Evolutionary conservation across 2,329 filamentous ascomycete genomes (phyloP).

Genomic region (Pseudogymnoascus sp.): DNA sequence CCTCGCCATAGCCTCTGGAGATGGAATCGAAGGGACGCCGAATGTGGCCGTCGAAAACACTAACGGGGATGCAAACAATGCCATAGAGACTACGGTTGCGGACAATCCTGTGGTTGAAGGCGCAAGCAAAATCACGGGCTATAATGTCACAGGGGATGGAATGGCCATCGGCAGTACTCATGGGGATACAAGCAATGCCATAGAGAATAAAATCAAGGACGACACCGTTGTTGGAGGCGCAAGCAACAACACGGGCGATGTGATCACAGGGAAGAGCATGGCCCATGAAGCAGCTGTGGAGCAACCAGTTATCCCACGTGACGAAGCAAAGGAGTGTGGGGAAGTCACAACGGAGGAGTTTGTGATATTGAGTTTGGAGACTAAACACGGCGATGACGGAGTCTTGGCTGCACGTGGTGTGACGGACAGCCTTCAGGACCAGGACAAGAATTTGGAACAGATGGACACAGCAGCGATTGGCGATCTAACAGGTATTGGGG

Average conservation of each 20-base stretch:
- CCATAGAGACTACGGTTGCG: not conserved
- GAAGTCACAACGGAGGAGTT: not conserved
- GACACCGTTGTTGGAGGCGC: not conserved
- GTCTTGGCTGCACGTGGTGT: not conserved
- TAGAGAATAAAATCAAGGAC: not conserved
- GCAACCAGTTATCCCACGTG: not conserved
- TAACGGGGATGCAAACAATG: not conserved
- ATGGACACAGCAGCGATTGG: not conserved
- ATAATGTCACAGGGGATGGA: not conserved
- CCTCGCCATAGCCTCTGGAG: not conserved
- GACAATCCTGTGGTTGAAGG: not conserved
- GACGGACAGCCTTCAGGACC: not conserved
- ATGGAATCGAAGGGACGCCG: not conserved
- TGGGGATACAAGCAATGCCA: not conserved
- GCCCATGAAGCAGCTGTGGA: not conserved
- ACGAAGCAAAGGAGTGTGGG: not conserved
- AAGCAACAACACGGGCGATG: not conserved
- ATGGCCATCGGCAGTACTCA: not conserved
- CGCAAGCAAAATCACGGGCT: not conserved
- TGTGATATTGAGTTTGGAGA: not conserved
- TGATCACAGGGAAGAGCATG: not conserved
- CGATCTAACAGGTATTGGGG: not conserved
- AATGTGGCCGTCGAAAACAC: not conserved
- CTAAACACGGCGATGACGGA: not conserved
- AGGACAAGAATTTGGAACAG: constrained; percentile 1